Conservation (phyloP, 2,329 filamentous ascomycete species). For the Botrytis elliptica region DNA sequence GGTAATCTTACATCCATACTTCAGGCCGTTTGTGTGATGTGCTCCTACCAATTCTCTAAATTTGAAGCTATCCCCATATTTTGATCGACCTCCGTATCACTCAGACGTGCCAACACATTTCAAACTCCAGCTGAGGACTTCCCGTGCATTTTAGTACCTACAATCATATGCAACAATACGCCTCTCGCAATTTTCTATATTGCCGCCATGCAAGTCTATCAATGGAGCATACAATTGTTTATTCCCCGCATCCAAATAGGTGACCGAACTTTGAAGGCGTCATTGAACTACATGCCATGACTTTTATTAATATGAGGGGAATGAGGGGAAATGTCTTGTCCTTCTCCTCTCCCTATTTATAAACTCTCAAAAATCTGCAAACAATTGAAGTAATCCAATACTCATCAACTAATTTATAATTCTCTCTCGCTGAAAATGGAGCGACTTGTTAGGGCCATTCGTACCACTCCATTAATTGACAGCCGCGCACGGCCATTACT, state of each 20-base stretch:
- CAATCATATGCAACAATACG: neutral
- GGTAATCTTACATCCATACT: too few relatives aligned
- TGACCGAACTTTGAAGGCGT: neutral
- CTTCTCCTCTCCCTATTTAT: neutral
- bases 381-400: neutral
- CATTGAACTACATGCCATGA: neutral
- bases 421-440: neutral
- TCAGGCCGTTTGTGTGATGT: neutral
- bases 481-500: conserved; percentile 72
- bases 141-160: neutral
- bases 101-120: neutral
- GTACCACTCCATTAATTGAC: conserved; percentile 65
- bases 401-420: neutral
- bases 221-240: neutral
- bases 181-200: neutral
- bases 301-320: conserved; percentile 6
- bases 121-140: too few relatives aligned
- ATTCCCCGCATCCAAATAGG: neutral
- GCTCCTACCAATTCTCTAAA: neutral
- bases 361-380: neutral
- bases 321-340: neutral
- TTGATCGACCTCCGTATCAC: neutral
- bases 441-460: conserved; percentile 43
- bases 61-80: conserved; percentile 5
- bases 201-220: conserved; percentile 4